Percentiles rank a stretch among this genome's conserved stretches.
Conservation (phyloP, 495 filamentous ascomycete genomes). For the Xylaria palmicola region DNA sequence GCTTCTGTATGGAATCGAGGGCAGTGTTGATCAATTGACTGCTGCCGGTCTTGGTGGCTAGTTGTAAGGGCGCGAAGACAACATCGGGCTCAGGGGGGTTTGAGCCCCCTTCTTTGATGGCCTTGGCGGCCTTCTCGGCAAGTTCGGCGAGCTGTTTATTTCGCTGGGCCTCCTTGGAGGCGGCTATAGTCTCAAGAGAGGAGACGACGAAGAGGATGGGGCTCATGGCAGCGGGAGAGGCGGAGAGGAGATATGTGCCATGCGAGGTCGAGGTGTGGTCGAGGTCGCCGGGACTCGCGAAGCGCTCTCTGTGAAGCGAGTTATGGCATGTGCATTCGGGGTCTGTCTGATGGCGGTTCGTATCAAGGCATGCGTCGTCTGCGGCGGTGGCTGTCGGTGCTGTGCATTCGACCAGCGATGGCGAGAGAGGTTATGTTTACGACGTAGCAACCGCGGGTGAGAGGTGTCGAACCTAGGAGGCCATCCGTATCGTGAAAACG, state of each 20-base stretch:
- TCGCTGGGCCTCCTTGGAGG: constrained; percentile 81
- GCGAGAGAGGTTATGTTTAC: no score
- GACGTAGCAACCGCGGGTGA: no score
- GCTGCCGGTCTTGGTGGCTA: constrained; percentile 81
- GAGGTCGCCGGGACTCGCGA: constrained; percentile 10
- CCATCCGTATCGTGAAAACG: no score
- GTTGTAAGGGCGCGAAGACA: constrained; percentile 84
- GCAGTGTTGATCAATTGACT: constrained; percentile 83
- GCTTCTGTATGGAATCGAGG: constrained; percentile 96
- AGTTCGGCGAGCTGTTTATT: constrained; percentile 78
- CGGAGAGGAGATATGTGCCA: constrained; percentile 36
- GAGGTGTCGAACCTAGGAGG: no score
- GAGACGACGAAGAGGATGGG: constrained; percentile 93
- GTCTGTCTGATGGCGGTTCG: neutral
- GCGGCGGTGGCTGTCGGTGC: neutral
- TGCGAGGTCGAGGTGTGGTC: constrained; percentile 28
- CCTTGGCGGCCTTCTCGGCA: constrained; percentile 74
- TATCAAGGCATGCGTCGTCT: neutral
- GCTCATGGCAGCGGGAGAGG: constrained; percentile 64
- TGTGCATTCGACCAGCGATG: neutral
- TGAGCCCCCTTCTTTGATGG: constrained; percentile 74
- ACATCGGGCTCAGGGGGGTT: constrained; percentile 78
- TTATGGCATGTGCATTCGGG: constrained; percentile 4
- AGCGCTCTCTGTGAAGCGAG: neutral
- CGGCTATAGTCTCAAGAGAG: constrained; percentile 84